Evolutionary conservation across 352 stramenopile genomes (phyloP).

Genomic region (Phytophthora rubi): DNA sequence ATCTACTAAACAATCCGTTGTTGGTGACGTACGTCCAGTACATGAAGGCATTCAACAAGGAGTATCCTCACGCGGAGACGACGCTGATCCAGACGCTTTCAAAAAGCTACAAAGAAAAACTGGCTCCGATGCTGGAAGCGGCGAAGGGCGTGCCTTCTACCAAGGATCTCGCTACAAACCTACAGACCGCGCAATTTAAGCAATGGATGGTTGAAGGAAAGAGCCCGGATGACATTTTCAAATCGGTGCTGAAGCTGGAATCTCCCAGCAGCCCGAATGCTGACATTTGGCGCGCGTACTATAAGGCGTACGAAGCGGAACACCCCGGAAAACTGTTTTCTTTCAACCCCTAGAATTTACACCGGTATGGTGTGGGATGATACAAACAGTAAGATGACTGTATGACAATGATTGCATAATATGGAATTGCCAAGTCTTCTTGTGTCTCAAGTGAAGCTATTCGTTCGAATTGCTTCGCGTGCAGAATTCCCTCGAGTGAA

Average conservation of each 20-base stretch:
- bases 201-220: constrained; percentile 14
- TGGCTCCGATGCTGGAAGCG: constrained; percentile 16
- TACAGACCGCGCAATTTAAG: constrained; percentile 18
- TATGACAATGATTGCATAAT: no score
- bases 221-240: constrained; percentile 10
- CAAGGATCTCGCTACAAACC: constrained; percentile 9
- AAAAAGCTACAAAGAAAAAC: constrained; percentile 20
- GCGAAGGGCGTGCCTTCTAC: neutral
- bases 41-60: neutral
- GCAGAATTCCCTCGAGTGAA: no score
- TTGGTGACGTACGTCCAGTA: neutral
- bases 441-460: no score
- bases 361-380: no score
- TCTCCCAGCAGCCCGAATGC: constrained; percentile 1
- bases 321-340: constrained; percentile 5
- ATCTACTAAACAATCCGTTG: neutral
- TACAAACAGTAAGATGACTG: no score
- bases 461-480: no score
- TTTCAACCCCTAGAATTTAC: constrained; percentile 4
- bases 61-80: neutral
- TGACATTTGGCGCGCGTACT: constrained; percentile 22
- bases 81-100: constrained; percentile 15
- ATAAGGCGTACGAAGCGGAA: constrained; percentile 17
- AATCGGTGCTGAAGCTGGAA: constrained; percentile 17
- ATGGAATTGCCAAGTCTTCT: no score